These are phyloP conservation scores for Carex scoparia DNA, from an alignment of 176 grass and related monocot species.

Conservation along the genomic window DNA sequence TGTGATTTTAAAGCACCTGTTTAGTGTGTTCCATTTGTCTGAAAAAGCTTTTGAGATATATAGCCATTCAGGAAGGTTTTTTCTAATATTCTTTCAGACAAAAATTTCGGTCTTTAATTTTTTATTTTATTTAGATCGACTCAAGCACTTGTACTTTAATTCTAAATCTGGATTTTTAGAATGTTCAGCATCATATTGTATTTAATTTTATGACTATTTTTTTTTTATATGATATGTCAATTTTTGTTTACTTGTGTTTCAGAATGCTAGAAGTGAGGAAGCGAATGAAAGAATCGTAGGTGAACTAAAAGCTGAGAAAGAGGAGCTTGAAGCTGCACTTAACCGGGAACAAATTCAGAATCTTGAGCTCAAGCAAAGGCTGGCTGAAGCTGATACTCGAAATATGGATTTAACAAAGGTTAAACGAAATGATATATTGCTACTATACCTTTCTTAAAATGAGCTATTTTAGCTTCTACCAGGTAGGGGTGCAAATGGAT, in stretches of 20 bases:
- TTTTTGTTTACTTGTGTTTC: constrained; percentile 21
- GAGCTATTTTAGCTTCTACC: no score
- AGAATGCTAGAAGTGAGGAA: constrained; percentile 71
- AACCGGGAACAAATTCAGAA: constrained; percentile 64
- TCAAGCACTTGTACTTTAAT: background rate
- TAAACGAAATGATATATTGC: constrained; percentile 22
- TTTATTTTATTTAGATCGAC: background rate
- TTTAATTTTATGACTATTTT: background rate
- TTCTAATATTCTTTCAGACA: background rate
- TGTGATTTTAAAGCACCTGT: background rate
- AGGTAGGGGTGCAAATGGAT: background rate
- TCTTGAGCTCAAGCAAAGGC: constrained; percentile 81
- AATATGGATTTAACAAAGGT: constrained; percentile 81
- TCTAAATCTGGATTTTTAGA: background rate
- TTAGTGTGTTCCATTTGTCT: background rate
- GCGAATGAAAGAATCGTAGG: constrained; percentile 49
- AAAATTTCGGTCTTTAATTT: background rate
- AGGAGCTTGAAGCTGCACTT: constrained; percentile 73
- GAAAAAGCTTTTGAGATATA: background rate
- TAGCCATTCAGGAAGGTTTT: background rate
- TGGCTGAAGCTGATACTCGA: constrained; percentile 72
- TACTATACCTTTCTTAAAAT: background rate
- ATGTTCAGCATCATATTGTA: background rate
- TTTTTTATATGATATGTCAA: background rate
- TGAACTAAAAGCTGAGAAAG: constrained; percentile 74